phyloP scores from a whole-genome alignment of 2,329 filamentous ascomycete species.

The Fusarium nematophilum region DNA sequence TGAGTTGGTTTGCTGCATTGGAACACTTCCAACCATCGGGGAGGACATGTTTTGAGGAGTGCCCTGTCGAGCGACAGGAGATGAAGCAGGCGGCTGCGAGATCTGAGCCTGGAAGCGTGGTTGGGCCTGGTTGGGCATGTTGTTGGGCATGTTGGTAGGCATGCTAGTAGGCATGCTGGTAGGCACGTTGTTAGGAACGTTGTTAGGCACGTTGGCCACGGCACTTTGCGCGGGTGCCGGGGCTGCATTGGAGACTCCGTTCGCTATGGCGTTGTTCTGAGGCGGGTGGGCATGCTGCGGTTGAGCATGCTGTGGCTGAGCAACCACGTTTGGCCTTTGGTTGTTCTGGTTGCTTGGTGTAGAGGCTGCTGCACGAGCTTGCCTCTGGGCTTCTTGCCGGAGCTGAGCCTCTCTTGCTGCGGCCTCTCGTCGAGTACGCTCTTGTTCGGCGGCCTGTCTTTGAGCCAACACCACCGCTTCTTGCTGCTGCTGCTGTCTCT shows the following conservation, averaged over 20 bases:
- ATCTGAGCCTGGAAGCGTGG: slow-evolving; percentile 66
- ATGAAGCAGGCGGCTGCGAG: slow-evolving; percentile 72
- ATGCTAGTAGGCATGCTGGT: too few species aligned
- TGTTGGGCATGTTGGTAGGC: slow-evolving; percentile 48
- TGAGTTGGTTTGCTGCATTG: slow-evolving; percentile 74
- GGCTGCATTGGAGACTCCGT: slow-evolving; percentile 55
- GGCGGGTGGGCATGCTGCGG: slow-evolving; percentile 50
- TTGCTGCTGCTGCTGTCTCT: slow-evolving; percentile 56
- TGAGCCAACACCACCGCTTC: slow-evolving; percentile 60
- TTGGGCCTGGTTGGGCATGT: slow-evolving; percentile 51
- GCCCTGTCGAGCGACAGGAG: slow-evolving; percentile 73
- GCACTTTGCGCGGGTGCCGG: slow-evolving; percentile 51
- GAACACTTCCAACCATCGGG: slow-evolving; percentile 69
- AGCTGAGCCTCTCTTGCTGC: slow-evolving; percentile 51
- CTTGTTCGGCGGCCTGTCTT: slow-evolving; percentile 54
- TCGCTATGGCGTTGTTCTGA: slow-evolving; percentile 51
- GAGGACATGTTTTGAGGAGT: slow-evolving; percentile 75
- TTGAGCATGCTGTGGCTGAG: slow-evolving; percentile 46
- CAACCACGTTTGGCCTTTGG: slow-evolving; percentile 37
- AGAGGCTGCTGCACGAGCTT: slow-evolving; percentile 44
- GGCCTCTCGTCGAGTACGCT: slow-evolving; percentile 54
- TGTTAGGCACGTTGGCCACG: slow-evolving; percentile 51
- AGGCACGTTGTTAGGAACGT: slow-evolving; percentile 33
- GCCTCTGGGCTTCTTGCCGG: slow-evolving; percentile 52
- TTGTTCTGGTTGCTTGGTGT: slow-evolving; percentile 43